Conservation (phyloP, 352 stramenopile genomes). For the Globisporangium lucens region DNA sequence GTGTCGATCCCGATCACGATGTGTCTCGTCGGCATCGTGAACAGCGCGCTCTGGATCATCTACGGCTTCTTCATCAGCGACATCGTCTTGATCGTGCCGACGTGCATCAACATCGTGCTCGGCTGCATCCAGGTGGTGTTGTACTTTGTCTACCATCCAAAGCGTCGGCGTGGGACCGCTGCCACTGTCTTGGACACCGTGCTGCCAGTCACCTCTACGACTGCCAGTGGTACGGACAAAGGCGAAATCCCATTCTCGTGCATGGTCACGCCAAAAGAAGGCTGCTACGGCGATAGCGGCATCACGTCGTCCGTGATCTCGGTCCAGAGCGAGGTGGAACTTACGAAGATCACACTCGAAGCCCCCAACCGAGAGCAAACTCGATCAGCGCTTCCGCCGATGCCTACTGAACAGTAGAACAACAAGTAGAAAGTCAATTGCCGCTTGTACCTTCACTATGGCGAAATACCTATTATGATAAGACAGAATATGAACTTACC, state of each 20-base stretch:
- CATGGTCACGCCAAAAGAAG: slow-evolving; percentile 11
- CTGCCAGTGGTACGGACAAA: slow-evolving; percentile 3
- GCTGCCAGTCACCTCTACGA: not conserved
- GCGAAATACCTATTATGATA: not conserved
- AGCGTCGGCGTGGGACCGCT: slow-evolving; percentile 2
- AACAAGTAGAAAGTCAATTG: not conserved
- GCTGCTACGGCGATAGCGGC: not conserved
- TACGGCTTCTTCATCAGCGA: slow-evolving; percentile 58
- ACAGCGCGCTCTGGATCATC: slow-evolving; percentile 75
- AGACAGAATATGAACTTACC: not conserved
- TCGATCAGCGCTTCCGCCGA: not conserved
- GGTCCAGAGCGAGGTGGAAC: slow-evolving; percentile 22
- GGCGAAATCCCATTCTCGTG: slow-evolving; percentile 12
- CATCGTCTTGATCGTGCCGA: slow-evolving; percentile 54
- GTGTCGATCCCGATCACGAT: slow-evolving; percentile 61
- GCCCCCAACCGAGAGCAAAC: slow-evolving; percentile 7
- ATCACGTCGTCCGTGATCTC: not conserved
- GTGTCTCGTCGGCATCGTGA: slow-evolving; percentile 54
- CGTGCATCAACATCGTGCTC: slow-evolving; percentile 42
- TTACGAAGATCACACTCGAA: slow-evolving; percentile 35
- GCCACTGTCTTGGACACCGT: slow-evolving; percentile 17
- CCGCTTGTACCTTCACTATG: not conserved
- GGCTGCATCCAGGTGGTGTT: slow-evolving; percentile 53
- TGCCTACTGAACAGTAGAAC: not conserved
- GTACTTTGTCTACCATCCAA: slow-evolving; percentile 55